Evolutionary conservation across 176 grass and related monocot species (phyloP).

Genomic region (Leersia perrieri): DNA sequence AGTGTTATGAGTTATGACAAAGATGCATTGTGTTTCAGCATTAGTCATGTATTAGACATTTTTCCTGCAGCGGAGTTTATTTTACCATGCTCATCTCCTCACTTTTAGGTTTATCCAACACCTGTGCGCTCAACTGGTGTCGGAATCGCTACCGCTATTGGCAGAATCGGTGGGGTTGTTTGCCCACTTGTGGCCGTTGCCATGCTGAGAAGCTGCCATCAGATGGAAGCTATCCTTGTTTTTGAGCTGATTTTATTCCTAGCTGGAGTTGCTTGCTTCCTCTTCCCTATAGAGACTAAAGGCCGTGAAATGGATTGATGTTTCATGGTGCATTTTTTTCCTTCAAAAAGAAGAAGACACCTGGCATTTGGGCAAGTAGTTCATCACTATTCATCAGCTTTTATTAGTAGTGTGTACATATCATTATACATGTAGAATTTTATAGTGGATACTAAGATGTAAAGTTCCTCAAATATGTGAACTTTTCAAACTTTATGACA

Average conservation of each 20-base stretch:
- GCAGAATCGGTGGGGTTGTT: constrained; percentile 67
- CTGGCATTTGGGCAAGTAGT: background rate
- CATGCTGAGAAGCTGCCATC: constrained; percentile 62
- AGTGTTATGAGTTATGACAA: background rate
- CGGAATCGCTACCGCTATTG: constrained; percentile 53
- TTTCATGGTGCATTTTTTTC: background rate
- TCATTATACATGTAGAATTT: background rate
- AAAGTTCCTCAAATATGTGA: background rate
- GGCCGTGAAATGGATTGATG: constrained; percentile 47
- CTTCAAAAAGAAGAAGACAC: background rate
- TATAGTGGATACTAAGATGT: constrained; percentile 11
- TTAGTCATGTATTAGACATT: background rate
- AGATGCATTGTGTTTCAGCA: too few species aligned
- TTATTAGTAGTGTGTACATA: background rate
- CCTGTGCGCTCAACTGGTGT: constrained; percentile 62
- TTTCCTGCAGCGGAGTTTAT: background rate
- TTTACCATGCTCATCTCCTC: background rate
- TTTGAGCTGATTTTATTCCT: constrained; percentile 60
- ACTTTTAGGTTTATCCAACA: constrained; percentile 69
- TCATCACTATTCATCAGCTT: background rate
- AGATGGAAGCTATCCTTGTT: constrained; percentile 58
- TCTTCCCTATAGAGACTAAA: constrained; percentile 77
- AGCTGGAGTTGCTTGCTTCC: constrained; percentile 46
- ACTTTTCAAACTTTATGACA: constrained; percentile 20
- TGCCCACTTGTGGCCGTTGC: constrained; percentile 62